These are phyloP conservation scores for Fraxinus latifolia DNA, from an alignment of 305 asterid species.

Conservation along the genomic window DNA sequence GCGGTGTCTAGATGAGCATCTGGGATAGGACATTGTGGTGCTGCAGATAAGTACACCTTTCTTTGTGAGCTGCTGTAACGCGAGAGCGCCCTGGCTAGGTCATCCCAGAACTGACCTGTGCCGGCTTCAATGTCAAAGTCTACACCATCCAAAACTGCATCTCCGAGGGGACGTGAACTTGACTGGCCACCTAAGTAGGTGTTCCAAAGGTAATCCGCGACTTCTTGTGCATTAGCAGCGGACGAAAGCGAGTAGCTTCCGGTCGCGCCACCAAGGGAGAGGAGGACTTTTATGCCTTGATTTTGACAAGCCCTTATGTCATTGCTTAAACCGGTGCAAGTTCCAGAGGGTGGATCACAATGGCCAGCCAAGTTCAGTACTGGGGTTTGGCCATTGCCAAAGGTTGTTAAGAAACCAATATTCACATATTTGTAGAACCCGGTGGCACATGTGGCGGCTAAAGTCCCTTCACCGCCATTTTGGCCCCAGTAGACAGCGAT, in stretches of 20 bases:
- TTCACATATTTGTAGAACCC: slow-evolving; percentile 36
- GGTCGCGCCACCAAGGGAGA: slow-evolving; percentile 33
- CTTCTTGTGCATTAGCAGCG: slow-evolving; percentile 30
- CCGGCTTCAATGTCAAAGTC: slow-evolving; percentile 38
- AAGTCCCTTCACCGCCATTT: slow-evolving; percentile 40
- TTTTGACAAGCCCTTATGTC: slow-evolving; percentile 34
- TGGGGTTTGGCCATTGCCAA: slow-evolving; percentile 42
- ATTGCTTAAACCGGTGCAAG: slow-evolving; percentile 23
- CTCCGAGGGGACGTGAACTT: slow-evolving; percentile 34
- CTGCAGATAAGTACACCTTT: slow-evolving; percentile 38
- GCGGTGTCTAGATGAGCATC: slow-evolving; percentile 29
- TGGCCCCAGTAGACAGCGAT: slow-evolving; percentile 58
- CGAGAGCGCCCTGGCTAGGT: slow-evolving; percentile 32
- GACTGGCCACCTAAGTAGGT: slow-evolving; percentile 35
- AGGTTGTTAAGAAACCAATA: slow-evolving; percentile 37
- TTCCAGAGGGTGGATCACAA: slow-evolving; percentile 29
- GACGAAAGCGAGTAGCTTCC: slow-evolving; percentile 36
- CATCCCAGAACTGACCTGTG: slow-evolving; percentile 28
- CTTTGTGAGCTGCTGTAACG: slow-evolving; percentile 18
- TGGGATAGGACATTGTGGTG: slow-evolving; percentile 41
- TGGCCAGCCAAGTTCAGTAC: slow-evolving; percentile 49
- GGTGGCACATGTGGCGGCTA: slow-evolving; percentile 40
- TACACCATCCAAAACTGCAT: slow-evolving; percentile 39
- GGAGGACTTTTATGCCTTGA: slow-evolving; percentile 30
- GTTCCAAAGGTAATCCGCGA: slow-evolving; percentile 45